Evolutionary conservation across 345 rosid genomes (phyloP), one percentile per base, ranked within the genome.

Genomic region (Acer negundo): DNA sequence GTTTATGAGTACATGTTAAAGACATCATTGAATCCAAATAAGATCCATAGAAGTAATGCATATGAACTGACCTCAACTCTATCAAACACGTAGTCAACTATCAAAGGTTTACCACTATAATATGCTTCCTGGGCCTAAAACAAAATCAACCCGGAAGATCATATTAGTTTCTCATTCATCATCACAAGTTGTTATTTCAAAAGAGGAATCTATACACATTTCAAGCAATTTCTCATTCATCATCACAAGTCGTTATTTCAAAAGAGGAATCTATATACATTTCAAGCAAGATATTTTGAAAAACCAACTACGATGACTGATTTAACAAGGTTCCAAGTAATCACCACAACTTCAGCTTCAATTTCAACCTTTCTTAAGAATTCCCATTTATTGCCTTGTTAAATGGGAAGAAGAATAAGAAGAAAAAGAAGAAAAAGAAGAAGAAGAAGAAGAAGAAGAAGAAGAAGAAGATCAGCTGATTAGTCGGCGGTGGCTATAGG

Each of bases 81-180:
- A 80, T 93, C 98, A 87, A 95, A 95, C 98, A 95, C 93, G 87
- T 92, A 97, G 63, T 93, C 98, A 69, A 90, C 83, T 73, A 95
- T 95, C 84, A 95, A 78, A 75, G 98, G 99, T 76, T 87, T 79
- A 4, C 97, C 99, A 70, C 85, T 91, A 84, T 95, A 93, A 80
- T 95, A 93, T 11, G 99, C 91, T 84, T 93, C 92, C 75, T 87
- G 84, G 3, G 99, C 99, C 97, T 95, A 80, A 51, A 67, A 24
- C 80, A 61, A 35, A 67, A 68, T n/a, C 23, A 72, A 79, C 5
- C 70, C 63, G 4, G 2, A 64, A 47, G 26, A 26, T 26, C 76
- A 61, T 22, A n/a, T n/a, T n/a, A n/a, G n/a, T 56, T 71, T 71
- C 2, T 59, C 9, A 72, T 17, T 59, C 9, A 72, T 17, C 1